phyloP scores from a whole-genome alignment of 2,329 filamentous ascomycete species.

The Botrytis fabae region DNA sequence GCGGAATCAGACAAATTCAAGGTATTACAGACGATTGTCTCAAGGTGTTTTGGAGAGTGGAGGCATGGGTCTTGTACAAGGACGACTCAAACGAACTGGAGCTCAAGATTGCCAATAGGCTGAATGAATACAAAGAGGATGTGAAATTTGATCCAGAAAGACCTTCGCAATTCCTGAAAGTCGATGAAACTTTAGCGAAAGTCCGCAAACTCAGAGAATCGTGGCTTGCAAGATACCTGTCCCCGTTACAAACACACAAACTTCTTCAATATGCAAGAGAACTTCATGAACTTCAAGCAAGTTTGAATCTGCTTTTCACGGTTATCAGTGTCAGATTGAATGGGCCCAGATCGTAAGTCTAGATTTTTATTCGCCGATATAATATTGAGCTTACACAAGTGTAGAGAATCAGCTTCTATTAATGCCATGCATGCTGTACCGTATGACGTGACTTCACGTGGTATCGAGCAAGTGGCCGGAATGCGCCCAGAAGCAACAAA shows the following conservation, averaged over 20 bases:
- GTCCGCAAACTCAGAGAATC: neutral
- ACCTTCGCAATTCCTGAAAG: neutral
- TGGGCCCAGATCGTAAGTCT: neutral
- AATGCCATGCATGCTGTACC: too few relatives aligned
- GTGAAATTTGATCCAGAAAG: neutral
- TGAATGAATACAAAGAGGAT: neutral
- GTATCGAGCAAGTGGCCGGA: too few relatives aligned
- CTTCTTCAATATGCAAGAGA: neutral
- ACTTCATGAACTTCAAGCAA: neutral
- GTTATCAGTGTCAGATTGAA: neutral
- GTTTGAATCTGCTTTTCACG: neutral
- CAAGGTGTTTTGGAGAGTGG: slow-evolving; percentile 13
- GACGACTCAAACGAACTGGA: slow-evolving; percentile 5
- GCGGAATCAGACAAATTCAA: neutral
- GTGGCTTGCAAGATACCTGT: neutral
- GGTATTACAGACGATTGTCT: slow-evolving; percentile 3
- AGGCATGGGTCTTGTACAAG: slow-evolving; percentile 1
- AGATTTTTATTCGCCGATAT: neutral
- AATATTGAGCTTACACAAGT: neutral
- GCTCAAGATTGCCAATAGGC: neutral
- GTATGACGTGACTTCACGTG: too few relatives aligned
- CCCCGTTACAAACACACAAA: neutral
- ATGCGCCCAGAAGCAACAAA: too few relatives aligned
- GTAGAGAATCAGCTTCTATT: neutral
- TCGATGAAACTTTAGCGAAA: slow-evolving; percentile 5